Base-by-base conservation (phyloP, 768 basidiomycete species). In the Boletus patriciae region DNA sequence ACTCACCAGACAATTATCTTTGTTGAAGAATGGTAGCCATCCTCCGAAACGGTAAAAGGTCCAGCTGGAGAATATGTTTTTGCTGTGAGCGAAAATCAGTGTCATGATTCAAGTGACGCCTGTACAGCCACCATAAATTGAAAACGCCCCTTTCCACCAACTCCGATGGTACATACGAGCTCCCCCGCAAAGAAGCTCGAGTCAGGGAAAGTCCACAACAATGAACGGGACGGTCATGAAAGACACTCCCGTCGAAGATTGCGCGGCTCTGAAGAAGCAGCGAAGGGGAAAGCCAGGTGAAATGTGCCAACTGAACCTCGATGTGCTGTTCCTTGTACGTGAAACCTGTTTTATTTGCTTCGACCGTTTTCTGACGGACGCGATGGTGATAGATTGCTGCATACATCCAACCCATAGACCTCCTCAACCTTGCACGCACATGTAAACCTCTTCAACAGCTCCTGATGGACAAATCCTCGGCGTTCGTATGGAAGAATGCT, bases 1-100 rank as follows among this genome's bases (percentile, higher is more conserved):
- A 75, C 87, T 29, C 62, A 94, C 96, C 62, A 98, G 74, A 67
- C 95, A 98, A 65, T 98, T 98, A 67, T 98, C 96, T 74, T 98
- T 98, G 80, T 98, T 96, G n/a, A 62, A 98, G 88, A 2, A 98
- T 84, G 3, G 88, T 89, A 13, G 90, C 93, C 84, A n/a, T 60
- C n/a, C n/a, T n/a, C n/a, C n/a, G n/a, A n/a, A n/a, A n/a, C n/a
- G n/a, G n/a, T n/a, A n/a, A n/a, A n/a, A n/a, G n/a, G n/a, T n/a
- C n/a, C n/a, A n/a, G n/a, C n/a, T n/a, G n/a, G n/a, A n/a, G n/a
- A n/a, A n/a, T n/a, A n/a, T n/a, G n/a, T n/a, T n/a, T n/a, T n/a
- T n/a, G n/a, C n/a, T n/a, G n/a, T n/a, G n/a, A n/a, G n/a, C n/a
- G n/a, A n/a, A n/a, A n/a, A n/a, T n/a, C n/a, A n/a, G n/a, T n/a